Evolutionary conservation across 768 basidiomycete species (phyloP).

Genomic region (Lactarius indigo): DNA sequence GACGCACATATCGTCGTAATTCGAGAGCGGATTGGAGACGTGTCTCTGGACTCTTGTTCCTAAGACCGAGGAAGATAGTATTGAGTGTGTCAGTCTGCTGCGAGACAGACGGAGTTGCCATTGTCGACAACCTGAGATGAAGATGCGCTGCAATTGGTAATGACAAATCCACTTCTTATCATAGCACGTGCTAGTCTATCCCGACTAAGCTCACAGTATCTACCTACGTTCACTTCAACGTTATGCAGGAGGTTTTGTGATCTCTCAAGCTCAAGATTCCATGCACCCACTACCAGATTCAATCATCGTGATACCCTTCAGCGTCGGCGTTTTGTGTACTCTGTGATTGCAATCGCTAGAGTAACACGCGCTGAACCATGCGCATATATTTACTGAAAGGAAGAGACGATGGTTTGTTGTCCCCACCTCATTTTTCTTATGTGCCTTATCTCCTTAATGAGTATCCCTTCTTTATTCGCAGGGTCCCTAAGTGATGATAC

Average conservation of each 20-base stretch:
- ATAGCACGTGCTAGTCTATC: not conserved
- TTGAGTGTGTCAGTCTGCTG: constrained; percentile 59
- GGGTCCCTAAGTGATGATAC: too few species aligned
- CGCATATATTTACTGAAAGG: too few species aligned
- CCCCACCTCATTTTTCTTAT: too few species aligned
- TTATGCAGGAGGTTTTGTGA: too few species aligned
- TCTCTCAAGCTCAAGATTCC: not conserved
- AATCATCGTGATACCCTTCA: not conserved
- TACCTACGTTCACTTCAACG: too few species aligned
- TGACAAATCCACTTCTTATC: not conserved
- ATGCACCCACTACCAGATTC: not conserved
- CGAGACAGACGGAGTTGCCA: constrained; percentile 59
- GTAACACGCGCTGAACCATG: too few species aligned
- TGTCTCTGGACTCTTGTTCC: constrained; percentile 58
- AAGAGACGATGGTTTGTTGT: too few species aligned
- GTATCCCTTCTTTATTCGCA: too few species aligned
- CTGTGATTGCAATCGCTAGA: too few species aligned
- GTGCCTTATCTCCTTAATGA: too few species aligned
- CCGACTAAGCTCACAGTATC: too few species aligned
- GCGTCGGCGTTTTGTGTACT: too few species aligned
- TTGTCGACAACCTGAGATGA: constrained; percentile 33
- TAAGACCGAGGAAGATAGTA: constrained; percentile 64
- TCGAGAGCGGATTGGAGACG: constrained; percentile 68
- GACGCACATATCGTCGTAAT: constrained; percentile 68
- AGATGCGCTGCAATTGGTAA: not conserved